These are phyloP conservation scores for Apocynum venetum DNA, from an alignment of 257 asterid species.

Conservation along the genomic window DNA sequence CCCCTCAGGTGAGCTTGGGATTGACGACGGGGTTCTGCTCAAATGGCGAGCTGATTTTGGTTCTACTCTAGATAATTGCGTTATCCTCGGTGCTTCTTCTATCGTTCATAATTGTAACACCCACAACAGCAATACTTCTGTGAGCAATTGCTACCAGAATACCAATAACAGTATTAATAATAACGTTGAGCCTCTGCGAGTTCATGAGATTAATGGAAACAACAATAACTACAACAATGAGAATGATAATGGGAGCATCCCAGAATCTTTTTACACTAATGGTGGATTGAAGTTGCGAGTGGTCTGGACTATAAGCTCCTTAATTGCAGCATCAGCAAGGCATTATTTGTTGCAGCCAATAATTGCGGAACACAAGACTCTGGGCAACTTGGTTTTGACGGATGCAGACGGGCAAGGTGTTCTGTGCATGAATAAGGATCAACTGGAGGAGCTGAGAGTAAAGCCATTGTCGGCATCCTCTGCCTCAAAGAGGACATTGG, in stretches of 20 bases:
- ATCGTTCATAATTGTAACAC: conserved; percentile 29
- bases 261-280: conserved; percentile 77
- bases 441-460: conserved; percentile 83
- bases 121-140: neutral
- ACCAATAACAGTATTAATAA: neutral
- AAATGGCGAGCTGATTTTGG: conserved; percentile 87
- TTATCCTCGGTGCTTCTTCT: conserved; percentile 76
- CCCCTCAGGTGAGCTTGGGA: conserved; percentile 79
- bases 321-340: conserved; percentile 88
- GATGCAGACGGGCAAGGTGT: conserved; percentile 89
- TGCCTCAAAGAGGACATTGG: conserved; percentile 81
- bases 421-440: conserved; percentile 74
- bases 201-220: conserved; percentile 6
- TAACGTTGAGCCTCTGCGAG: neutral
- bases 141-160: neutral
- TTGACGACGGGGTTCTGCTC: conserved; percentile 67
- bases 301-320: conserved; percentile 88
- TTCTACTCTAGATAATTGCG: conserved; percentile 78
- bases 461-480: conserved; percentile 84
- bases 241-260: conserved; percentile 65
- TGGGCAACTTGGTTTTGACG: conserved; percentile 61
- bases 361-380: conserved; percentile 68
- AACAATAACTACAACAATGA: conserved; percentile 21
- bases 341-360: conserved; percentile 82
- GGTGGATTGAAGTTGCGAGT: conserved; percentile 85